Percentiles rank a stretch among this genome's conserved stretches.
Evolutionary conservation across 75 land plant genomes (phyloP).

Genomic region (Isoetes taiwanensis): DNA sequence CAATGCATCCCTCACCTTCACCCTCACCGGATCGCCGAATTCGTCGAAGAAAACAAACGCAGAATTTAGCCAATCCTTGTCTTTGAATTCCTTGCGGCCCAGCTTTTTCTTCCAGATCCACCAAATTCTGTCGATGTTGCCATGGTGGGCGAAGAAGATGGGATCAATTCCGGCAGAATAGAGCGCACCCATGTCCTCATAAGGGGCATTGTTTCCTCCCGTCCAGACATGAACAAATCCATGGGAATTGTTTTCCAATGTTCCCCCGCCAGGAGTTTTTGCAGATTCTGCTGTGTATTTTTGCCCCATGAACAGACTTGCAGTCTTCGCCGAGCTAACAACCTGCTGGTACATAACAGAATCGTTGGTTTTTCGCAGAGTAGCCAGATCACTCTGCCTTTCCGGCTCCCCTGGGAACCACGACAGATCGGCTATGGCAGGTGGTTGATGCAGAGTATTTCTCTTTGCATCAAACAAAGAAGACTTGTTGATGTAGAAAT

Average conservation of each 20-base stretch:
- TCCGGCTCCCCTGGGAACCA: neutral
- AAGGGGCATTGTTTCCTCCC: neutral
- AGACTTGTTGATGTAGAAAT: neutral
- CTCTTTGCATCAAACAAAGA: neutral
- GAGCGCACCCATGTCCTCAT: neutral
- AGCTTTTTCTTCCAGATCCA: neutral
- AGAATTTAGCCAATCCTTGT: constrained; percentile 1
- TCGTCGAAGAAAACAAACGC: constrained; percentile 1
- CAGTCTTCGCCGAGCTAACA: neutral
- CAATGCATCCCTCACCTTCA: neutral
- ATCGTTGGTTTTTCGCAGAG: no score
- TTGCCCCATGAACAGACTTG: neutral
- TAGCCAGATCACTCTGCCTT: no score
- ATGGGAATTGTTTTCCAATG: neutral
- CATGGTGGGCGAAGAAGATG: constrained; percentile 4
- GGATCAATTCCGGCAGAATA: neutral
- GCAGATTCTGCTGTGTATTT: neutral
- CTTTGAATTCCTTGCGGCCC: neutral
- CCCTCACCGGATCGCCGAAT: neutral
- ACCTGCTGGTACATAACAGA: constrained; percentile 3
- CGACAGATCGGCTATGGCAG: neutral
- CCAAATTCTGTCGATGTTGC: constrained; percentile 1
- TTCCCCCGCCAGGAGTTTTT: neutral
- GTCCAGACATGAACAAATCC: neutral
- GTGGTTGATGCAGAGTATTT: neutral